phyloP scores from a whole-genome alignment of 805 yeast species.

The Tetrapisispora nanseiensis region DNA sequence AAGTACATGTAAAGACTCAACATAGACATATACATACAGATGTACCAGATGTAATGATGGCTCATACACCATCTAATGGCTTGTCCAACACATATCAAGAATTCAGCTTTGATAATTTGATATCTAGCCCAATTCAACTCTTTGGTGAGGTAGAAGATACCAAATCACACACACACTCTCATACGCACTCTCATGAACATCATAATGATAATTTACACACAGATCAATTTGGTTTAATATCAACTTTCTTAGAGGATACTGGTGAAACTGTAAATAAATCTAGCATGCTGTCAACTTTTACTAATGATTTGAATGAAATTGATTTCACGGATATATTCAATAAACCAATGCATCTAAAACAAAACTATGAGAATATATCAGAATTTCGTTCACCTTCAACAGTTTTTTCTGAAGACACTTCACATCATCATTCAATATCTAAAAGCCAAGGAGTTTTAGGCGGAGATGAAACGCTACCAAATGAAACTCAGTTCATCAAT shows the following conservation, averaged over 20 bases:
- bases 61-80: neutral
- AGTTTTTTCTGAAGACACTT: constrained; percentile 1
- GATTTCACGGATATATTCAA: constrained; percentile 29
- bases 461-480: too few relatives aligned
- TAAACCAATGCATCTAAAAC: constrained; percentile 14
- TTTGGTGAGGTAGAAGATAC: neutral
- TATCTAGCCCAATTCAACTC: neutral
- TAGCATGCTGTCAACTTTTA: neutral
- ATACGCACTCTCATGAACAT: neutral
- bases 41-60: neutral
- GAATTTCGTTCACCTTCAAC: neutral
- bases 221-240: neutral
- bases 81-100: neutral
- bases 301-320: constrained; percentile 23
- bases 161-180: neutral
- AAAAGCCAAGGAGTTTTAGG: neutral
- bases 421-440: neutral
- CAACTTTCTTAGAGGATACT: neutral
- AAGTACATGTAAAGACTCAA: constrained; percentile 7
- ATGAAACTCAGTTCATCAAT: neutral
- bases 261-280: neutral
- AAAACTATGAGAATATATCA: neutral
- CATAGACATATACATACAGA: constrained; percentile 3
- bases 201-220: neutral
- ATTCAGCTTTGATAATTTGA: neutral